Conservation (phyloP, 495 filamentous ascomycete genomes). For the Aspergillus ellipticus region DNA sequence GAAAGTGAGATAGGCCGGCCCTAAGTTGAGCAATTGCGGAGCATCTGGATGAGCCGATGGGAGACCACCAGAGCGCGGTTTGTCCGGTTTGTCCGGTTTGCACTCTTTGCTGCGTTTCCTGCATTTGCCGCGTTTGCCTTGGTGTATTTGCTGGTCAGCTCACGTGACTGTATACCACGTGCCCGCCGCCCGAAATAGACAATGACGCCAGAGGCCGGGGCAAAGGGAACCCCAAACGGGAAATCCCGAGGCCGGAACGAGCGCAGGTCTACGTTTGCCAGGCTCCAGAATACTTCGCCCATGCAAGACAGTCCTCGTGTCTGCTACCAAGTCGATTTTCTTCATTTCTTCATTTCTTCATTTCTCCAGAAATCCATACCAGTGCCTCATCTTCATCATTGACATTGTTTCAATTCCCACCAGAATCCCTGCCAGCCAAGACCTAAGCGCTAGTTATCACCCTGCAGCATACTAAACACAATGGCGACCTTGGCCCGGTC, state of each 20-base stretch:
- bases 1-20: not conserved
- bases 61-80: not conserved
- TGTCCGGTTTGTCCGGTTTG: constrained; percentile 14
- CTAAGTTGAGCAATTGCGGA: not conserved
- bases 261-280: no score
- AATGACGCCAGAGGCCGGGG: not conserved
- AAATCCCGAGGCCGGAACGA: not conserved
- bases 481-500: constrained; percentile 47
- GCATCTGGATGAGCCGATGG: not conserved
- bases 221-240: not conserved
- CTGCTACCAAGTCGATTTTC: not conserved
- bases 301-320: not conserved
- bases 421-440: constrained; percentile 13
- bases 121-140: not conserved
- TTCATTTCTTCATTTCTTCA: not conserved
- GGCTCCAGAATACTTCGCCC: no score
- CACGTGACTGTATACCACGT: not conserved
- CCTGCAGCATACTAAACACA: constrained; percentile 6
- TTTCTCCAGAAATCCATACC: not conserved
- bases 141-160: no score
- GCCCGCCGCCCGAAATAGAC: no score
- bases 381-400: not conserved
- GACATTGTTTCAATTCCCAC: not conserved
- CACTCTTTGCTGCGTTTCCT: not conserved
- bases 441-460: not conserved